Base-by-base conservation (phyloP, 345 rosid genomes). In the Arabis alpina region DNA sequence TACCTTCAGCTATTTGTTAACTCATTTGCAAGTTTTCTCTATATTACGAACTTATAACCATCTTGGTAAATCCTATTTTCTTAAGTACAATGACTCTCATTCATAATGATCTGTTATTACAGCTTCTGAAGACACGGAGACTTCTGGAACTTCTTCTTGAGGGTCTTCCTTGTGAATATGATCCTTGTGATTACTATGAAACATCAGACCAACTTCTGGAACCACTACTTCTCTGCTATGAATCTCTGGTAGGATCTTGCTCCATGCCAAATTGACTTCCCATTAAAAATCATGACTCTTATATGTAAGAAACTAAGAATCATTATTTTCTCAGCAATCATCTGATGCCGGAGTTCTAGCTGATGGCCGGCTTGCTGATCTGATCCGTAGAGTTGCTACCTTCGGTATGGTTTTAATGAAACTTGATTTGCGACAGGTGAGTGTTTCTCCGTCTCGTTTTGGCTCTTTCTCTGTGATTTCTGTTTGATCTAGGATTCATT, bases 351-450 rank as follows among this genome's bases (percentile, higher is more conserved):
- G 88, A 28, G 77, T 87, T 57, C 76, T 91, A 49, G 97, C 97
- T 71, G 97, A 88, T 79, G 97, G 97, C 50, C 80, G 95, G 68
- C 85, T 91, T 57, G 88, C 88, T 59, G 97, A 91, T 77, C 82
- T 91, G 54, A 91, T 91, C 59, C 82, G 97, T 30, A 91, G 87
- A 79, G 97, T 88, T 76, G 85, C 89, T 70, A 85, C 93, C 6
- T 91, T 91, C 74, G 95, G 97, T 24, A 85, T 88, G 88, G 88
- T 84, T 60, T 76, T 91, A 56, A 87, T 91, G 95, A 91, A 91
- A 87, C 91, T 91, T 51, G 97, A 91, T 76, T 82, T 91, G 85
- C 95, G 95, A 15, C 97, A 91, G 97, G 97, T 91, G 76, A 39
- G 42, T 36, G 36, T 57, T 24, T 57, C 25, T 14, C 44, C 14